These are phyloP conservation scores for Umbelopsis sp. DNA, from an alignment of 192 early-diverging fungal genomes.

Conservation along the genomic window DNA sequence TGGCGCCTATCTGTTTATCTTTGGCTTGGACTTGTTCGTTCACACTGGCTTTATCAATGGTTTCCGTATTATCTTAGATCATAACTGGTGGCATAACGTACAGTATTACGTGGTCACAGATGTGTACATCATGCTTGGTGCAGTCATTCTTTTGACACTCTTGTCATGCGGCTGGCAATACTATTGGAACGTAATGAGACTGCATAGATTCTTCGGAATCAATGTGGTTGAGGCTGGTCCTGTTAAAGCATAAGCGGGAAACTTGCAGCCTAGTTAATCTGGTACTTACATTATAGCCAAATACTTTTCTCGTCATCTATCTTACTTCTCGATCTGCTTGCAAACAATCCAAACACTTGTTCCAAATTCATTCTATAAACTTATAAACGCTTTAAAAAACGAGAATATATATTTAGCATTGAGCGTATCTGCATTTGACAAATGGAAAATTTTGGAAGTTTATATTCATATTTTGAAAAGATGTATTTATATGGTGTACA, in stretches of 20 bases:
- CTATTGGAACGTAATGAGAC: conserved; percentile 39
- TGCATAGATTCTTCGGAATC: conserved; percentile 35
- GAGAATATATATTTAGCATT: too few species aligned
- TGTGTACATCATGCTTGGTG: conserved; percentile 32
- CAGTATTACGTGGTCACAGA: conserved; percentile 28
- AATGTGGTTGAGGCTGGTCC: conserved; percentile 30
- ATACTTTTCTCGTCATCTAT: neutral
- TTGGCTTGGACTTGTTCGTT: conserved; percentile 58
- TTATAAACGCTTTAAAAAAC: too few species aligned
- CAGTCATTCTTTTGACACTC: conserved; percentile 25
- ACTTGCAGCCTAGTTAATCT: neutral
- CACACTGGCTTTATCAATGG: conserved; percentile 56
- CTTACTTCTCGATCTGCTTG: too few species aligned
- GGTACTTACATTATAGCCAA: neutral
- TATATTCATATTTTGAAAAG: too few species aligned
- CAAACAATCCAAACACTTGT: too few species aligned
- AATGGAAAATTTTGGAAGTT: too few species aligned
- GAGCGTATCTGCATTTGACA: too few species aligned
- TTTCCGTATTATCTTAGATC: conserved; percentile 32
- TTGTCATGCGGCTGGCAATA: conserved; percentile 37
- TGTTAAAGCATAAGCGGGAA: neutral
- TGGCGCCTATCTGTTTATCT: conserved; percentile 53
- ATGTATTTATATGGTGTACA: neutral
- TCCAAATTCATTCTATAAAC: too few species aligned
- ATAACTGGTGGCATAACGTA: conserved; percentile 29